Evolutionary conservation across 1,284 basidiomycete genomes (phyloP).

Genomic region (Moesziomyces sp.): DNA sequence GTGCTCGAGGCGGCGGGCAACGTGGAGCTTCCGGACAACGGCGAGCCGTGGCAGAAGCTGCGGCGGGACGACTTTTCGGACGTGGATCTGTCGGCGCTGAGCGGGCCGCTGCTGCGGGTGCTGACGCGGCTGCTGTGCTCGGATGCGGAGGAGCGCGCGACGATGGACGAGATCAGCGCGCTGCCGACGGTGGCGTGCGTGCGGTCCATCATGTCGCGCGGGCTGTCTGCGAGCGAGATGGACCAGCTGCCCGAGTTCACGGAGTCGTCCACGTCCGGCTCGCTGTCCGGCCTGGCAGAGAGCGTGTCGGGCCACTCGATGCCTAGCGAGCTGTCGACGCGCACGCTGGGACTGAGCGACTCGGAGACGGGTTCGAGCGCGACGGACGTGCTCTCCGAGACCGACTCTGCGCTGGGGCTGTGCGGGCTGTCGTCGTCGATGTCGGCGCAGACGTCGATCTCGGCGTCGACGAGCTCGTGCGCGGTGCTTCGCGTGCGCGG

Average conservation of each 20-base stretch:
- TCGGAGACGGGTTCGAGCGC: conserved; percentile 25
- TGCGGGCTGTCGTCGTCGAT: conserved; percentile 25
- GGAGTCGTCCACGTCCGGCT: conserved; percentile 30
- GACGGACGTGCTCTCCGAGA: conserved; percentile 24
- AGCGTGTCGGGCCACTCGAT: conserved; percentile 31
- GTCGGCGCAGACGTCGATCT: conserved; percentile 22
- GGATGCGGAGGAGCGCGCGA: conserved; percentile 51
- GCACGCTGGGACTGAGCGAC: conserved; percentile 23
- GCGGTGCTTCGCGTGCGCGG: conserved; percentile 57
- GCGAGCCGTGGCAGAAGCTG: conserved; percentile 93
- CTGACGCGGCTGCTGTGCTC: conserved; percentile 54
- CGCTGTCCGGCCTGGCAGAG: conserved; percentile 18
- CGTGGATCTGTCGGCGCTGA: conserved; percentile 77
- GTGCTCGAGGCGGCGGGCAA: conserved; percentile 94
- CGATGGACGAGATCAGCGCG: conserved; percentile 49
- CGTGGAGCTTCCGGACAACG: conserved; percentile 94
- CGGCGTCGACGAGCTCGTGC: conserved; percentile 32
- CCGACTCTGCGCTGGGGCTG: conserved; percentile 33
- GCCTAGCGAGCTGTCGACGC: conserved; percentile 30
- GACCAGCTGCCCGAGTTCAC: conserved; percentile 63
- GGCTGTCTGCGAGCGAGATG: conserved; percentile 56
- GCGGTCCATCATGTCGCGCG: conserved; percentile 51
- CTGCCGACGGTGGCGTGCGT: conserved; percentile 55
- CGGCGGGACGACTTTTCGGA: conserved; percentile 91
- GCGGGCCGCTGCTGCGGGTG: conserved; percentile 57